A percentile compares a stretch with the other conserved stretches of the same genome.
Evolutionary conservation across 805 yeast genomes (phyloP).

Genomic region (Saturnispora halmiae): DNA sequence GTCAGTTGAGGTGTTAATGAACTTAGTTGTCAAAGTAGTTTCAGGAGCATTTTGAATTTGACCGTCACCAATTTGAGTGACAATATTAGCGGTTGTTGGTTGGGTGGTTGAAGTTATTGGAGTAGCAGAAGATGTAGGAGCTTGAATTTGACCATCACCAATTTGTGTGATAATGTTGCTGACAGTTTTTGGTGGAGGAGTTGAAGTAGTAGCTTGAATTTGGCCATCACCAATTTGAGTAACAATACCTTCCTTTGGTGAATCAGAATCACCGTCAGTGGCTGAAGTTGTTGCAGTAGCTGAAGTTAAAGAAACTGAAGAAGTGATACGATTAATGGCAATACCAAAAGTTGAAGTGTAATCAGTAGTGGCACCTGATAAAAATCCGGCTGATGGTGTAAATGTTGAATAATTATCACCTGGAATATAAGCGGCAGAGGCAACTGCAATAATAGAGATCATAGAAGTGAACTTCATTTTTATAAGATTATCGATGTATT

Average conservation of each 20-base stretch:
- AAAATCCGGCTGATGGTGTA: constrained; percentile 47
- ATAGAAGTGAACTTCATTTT: constrained; percentile 5
- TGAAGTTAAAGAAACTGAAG: constrained; percentile 25
- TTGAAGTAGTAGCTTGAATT: constrained; percentile 16
- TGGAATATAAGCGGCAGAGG: constrained; percentile 9
- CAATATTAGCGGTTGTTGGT: constrained; percentile 14
- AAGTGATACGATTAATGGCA: constrained; percentile 45
- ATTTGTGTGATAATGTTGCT: constrained; percentile 33
- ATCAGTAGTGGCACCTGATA: constrained; percentile 47
- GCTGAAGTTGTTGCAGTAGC: constrained; percentile 18
- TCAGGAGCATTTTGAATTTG: constrained; percentile 4
- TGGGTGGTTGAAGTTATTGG: constrained; percentile 10
- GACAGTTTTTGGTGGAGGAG: constrained; percentile 17
- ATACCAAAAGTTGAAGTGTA: constrained; percentile 56
- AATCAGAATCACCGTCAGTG: constrained; percentile 41
- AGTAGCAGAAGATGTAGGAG: background rate
- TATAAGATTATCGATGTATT: too few relatives aligned
- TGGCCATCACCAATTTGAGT: constrained; percentile 46
- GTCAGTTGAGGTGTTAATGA: constrained; percentile 23
- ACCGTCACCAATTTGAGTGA: constrained; percentile 38
- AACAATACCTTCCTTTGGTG: constrained; percentile 24
- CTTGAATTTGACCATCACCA: constrained; percentile 38
- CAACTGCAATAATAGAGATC: constrained; percentile 6
- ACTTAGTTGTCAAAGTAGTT: constrained; percentile 14
- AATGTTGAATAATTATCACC: constrained; percentile 58